A percentile compares a stretch with the other conserved stretches of the same genome.
These are phyloP conservation scores for Perkinsus chesapeaki DNA, from an alignment of 169 alveolate species.

Conservation along the genomic window DNA sequence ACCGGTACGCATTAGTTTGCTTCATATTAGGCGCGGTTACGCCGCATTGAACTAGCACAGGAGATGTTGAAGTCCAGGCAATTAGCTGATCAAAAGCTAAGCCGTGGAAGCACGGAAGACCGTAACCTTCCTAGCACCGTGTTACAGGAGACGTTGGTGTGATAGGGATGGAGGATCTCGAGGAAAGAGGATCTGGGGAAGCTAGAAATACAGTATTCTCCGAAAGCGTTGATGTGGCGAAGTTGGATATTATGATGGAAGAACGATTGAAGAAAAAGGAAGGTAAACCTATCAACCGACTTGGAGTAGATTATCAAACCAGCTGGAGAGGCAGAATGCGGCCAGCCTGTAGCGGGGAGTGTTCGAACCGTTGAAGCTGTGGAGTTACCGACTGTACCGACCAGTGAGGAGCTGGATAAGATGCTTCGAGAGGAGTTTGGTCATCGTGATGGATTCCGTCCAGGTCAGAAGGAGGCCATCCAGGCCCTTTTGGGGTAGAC, in stretches of 20 bases:
- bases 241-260: background rate
- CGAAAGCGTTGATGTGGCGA: background rate
- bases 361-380: background rate
- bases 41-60: background rate
- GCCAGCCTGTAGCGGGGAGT: no score
- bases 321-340: background rate
- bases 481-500: background rate
- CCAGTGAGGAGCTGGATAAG: background rate
- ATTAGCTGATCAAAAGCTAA: background rate
- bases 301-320: no score
- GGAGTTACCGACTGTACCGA: background rate
- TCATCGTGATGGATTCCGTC: background rate
- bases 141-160: background rate
- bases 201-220: background rate
- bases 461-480: slow-evolving; percentile 11
- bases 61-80: background rate
- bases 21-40: background rate
- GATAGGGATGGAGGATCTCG: background rate
- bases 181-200: background rate
- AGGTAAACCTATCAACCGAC: no score
- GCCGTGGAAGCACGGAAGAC: background rate
- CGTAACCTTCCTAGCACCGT: background rate
- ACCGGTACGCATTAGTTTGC: background rate
- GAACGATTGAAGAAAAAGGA: background rate
- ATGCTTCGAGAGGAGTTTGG: background rate